Evolutionary conservation across 768 basidiomycete species (phyloP).

Genomic region (Cystofilobasidium ferigula): DNA sequence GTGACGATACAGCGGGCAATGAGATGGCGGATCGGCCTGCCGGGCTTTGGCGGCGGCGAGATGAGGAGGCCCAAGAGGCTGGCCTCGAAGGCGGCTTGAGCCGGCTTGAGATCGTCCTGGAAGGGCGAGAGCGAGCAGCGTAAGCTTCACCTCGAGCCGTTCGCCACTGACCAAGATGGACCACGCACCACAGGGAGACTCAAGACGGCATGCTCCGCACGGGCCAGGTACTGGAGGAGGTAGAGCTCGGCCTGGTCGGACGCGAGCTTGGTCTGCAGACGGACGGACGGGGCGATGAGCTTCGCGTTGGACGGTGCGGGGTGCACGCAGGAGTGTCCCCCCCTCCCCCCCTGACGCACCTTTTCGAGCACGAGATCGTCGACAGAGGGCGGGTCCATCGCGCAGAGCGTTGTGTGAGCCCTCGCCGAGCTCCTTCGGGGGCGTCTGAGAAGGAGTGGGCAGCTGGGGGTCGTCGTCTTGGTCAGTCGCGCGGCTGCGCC

Average conservation of each 20-base stretch:
- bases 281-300: neutral
- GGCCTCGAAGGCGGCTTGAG: slow-evolving; percentile 54
- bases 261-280: slow-evolving; percentile 29
- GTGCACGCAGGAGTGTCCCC: neutral
- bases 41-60: slow-evolving; percentile 53
- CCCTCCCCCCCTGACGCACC: neutral
- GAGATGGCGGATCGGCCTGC: slow-evolving; percentile 70
- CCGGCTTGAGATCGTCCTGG: slow-evolving; percentile 57
- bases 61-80: slow-evolving; percentile 58
- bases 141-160: neutral
- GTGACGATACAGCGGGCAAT: slow-evolving; percentile 63
- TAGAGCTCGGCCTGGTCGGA: slow-evolving; percentile 72
- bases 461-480: too few species aligned
- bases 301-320: neutral
- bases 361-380: slow-evolving; percentile 8
- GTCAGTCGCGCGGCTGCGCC: too few species aligned
- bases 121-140: neutral
- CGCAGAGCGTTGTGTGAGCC: neutral
- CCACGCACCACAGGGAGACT: slow-evolving; percentile 47
- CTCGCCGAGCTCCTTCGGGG: too few species aligned
- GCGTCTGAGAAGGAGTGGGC: too few species aligned
- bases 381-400: neutral
- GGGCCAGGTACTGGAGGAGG: slow-evolving; percentile 70
- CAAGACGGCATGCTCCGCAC: slow-evolving; percentile 51
- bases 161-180: neutral